Base-by-base conservation (phyloP, 805 yeast species). In the Blastobotrys muscicola region DNA sequence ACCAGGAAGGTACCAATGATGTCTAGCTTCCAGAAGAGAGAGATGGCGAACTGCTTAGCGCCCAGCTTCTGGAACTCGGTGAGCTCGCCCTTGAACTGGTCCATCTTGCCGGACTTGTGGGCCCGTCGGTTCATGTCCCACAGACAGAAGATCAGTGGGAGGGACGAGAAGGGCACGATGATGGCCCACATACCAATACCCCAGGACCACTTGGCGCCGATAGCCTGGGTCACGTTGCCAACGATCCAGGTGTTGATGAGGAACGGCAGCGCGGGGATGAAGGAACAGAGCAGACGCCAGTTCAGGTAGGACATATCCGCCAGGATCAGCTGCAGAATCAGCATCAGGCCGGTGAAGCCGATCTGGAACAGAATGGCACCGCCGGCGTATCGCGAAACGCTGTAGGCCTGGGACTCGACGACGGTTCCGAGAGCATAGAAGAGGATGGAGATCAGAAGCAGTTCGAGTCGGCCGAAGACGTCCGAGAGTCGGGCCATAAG, bases 161-260 rank as follows among this genome's bases (percentile, higher is more conserved):
- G 42, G 50, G 80, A 66, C 4, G 77, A 57, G 33, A 80, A 64
- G 31, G 89, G 89, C 69, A 78, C 74, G 50, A 82, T 80, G 52
- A 80, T 78, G 1, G 87, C 86, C 83, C 83, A 82, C 74, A 82
- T 81, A 33, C 81, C 87, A 52, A 81, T 75, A 54, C 80, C 81
- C 89, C 89, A 82, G 9, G 77, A 69, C 80, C 85, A 80, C 30
- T 69, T 56, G 29, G 41, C 33, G 12, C 50, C 53, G 23, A 60
- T 42, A 2, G 51, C 55, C 1, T 48, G 32, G 29, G 60, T 53
- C 39, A 83, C 67, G 52, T 78, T 66, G 56, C 86, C 90, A 26
- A 79, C 63, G 45, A 82, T 70, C 92, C 92, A 84, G 11, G 90
- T 79, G 62, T 80, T 83, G 61, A 84, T 78, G 53, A 83, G 75